phyloP scores from a whole-genome alignment of 139 green algal genomes.

The Trebouxia sp. region DNA sequence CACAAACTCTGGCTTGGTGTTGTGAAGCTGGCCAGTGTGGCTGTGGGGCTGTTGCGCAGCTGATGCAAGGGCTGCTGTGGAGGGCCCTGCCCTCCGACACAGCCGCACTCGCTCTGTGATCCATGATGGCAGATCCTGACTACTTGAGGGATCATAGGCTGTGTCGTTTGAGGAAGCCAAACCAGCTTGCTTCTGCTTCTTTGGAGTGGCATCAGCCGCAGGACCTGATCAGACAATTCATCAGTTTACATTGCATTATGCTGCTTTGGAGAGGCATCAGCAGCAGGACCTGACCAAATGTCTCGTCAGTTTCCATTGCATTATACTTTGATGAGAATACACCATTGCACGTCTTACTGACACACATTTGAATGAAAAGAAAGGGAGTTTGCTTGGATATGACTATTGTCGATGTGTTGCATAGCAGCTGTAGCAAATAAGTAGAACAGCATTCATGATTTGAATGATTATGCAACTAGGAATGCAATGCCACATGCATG shows the following conservation, averaged over 20 bases:
- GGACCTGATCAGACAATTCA: background rate
- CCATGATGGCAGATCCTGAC: constrained; percentile 11
- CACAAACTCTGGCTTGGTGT: constrained; percentile 9
- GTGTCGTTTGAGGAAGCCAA: background rate
- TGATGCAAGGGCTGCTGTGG: background rate
- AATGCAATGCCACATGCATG: background rate
- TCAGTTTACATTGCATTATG: no score
- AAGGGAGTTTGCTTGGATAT: no score
- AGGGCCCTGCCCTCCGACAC: background rate
- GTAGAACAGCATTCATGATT: no score
- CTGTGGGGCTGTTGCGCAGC: background rate
- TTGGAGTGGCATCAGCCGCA: background rate
- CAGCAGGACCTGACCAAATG: no score
- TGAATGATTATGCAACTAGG: no score
- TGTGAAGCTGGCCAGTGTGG: background rate
- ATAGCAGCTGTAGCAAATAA: no score
- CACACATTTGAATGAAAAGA: no score
- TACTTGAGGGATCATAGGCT: background rate
- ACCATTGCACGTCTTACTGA: no score
- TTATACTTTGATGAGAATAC: no score
- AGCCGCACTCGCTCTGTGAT: constrained; percentile 25
- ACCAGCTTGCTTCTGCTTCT: background rate
- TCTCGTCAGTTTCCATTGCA: no score
- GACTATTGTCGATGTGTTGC: no score
- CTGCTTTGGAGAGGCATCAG: no score